A percentile compares a stretch with the other conserved stretches of the same genome.
Conservation (phyloP, 768 basidiomycete species). For the Scleroderma citrinum region DNA sequence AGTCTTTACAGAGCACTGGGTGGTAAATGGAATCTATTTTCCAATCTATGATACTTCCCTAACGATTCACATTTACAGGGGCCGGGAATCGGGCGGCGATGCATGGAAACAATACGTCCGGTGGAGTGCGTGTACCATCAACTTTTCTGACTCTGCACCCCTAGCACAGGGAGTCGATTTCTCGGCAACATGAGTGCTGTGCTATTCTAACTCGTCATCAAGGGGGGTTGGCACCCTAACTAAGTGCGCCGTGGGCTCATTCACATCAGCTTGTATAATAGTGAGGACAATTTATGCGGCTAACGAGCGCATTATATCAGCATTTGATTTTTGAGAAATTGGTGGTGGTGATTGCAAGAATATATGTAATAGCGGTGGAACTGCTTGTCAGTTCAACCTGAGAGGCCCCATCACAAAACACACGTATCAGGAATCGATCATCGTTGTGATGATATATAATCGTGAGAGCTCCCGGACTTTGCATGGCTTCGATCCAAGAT, state of each 20-base stretch:
- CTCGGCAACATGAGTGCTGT: conserved; percentile 31
- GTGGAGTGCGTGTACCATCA: conserved; percentile 90
- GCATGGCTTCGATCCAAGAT: conserved; percentile 13
- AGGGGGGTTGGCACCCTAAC: conserved; percentile 6
- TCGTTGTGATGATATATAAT: conserved; percentile 30
- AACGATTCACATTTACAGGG: conserved; percentile 44
- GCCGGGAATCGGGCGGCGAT: conserved; percentile 94
- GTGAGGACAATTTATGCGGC: conserved; percentile 6
- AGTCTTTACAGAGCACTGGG: conserved; percentile 61
- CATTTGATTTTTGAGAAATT: conserved; percentile 6
- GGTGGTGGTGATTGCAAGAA: conserved; percentile 16
- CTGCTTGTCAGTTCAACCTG: not conserved
- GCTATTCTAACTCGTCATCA: conserved; percentile 2
- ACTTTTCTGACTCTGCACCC: conserved; percentile 85
- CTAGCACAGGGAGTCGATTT: conserved; percentile 94
- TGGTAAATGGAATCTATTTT: conserved; percentile 45
- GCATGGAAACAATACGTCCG: conserved; percentile 98
- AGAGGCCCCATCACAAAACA: conserved; percentile 5
- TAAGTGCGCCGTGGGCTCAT: conserved; percentile 17
- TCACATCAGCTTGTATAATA: conserved; percentile 20
- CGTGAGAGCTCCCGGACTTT: conserved; percentile 25
- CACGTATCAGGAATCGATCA: conserved; percentile 24
- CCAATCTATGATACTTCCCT: conserved; percentile 14
- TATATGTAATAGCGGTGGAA: conserved; percentile 11
- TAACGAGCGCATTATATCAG: conserved; percentile 8